Base-by-base conservation (phyloP, 768 basidiomycete species). In the Phanerochaete sordida region DNA sequence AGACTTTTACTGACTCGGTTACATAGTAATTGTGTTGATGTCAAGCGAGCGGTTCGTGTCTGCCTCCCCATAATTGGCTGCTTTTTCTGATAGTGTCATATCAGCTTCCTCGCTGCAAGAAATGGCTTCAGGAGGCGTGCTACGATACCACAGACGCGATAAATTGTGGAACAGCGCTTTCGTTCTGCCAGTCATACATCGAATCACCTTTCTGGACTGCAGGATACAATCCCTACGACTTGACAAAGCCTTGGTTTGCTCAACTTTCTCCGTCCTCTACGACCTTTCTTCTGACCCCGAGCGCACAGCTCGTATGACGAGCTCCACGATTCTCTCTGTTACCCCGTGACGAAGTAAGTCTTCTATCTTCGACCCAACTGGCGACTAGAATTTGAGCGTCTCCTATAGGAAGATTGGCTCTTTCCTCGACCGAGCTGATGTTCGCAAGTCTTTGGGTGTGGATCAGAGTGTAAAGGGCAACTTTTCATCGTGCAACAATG, bases 371-470 rank as follows among this genome's bases (percentile, higher is more conserved):
- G 27, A 31, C 28, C 39, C 12, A 16, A 9, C 2, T 9, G 15
- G 15, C 28, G 6, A 43, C 35, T 6, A 24, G 54, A 6, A 51
- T 27, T 43, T 8, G 16, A 16, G 1, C 23, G 24, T 26, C 27
- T 21, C 7, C 15, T 16, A 19, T 84, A 94, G 49, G 24, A 43
- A 43, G 21, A 54, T 93, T 62, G 62, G 70, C 0, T 71, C 74
- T 2, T 95, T 84, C 73, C 86, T 94, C 55, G 79, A 86, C 68
- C 77, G 77, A 31, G 79, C 83, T 0, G 74, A 78, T 13, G 76
- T 85, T 28, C 84, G 85, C 16, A 61, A 68, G 0, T 70, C 73
- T 2, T 78, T 94, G 4, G 92, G 92, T 35, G 88, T 92, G 11
- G 84, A 86, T 67, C 69, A 79, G 4, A 69, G 74, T 3, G 67